These are phyloP conservation scores for Musa balbisiana DNA, from an alignment of 202 grass and related monocot genomes.

Conservation along the genomic window DNA sequence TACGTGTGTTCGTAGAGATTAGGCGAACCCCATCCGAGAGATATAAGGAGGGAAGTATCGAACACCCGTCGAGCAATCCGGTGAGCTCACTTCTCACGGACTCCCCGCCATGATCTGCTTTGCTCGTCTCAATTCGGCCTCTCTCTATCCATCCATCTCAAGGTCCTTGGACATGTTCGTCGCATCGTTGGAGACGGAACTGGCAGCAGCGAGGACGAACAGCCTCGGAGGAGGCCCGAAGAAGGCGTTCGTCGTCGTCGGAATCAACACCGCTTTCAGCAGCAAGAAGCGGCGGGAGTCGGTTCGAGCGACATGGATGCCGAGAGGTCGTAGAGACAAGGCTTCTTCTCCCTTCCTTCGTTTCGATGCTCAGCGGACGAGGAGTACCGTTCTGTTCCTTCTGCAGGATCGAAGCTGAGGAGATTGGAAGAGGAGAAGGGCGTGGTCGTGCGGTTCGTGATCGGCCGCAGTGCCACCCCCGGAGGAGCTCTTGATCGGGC, in stretches of 20 bases:
- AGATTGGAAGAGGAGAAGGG: constrained; percentile 78
- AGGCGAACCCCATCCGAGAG: constrained; percentile 39
- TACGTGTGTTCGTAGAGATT: constrained; percentile 32
- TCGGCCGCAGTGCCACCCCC: constrained; percentile 57
- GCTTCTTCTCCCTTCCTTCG: background rate
- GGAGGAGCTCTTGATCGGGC: constrained; percentile 53
- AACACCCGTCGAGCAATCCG: constrained; percentile 65
- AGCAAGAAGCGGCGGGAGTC: constrained; percentile 83
- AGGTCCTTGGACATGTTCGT: constrained; percentile 77
- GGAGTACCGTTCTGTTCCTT: background rate
- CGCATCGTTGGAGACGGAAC: constrained; percentile 70
- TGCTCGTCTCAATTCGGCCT: background rate
- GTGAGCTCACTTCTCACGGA: constrained; percentile 29
- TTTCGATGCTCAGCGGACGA: background rate
- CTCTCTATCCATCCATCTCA: background rate
- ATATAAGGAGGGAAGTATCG: constrained; percentile 55
- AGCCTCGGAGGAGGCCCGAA: constrained; percentile 29
- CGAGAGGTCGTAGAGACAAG: constrained; percentile 32
- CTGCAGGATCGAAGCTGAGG: constrained; percentile 58
- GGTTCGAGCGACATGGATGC: constrained; percentile 83
- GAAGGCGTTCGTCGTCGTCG: constrained; percentile 88
- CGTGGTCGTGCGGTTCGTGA: constrained; percentile 84
- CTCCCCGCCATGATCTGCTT: background rate
- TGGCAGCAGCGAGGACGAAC: constrained; percentile 49
- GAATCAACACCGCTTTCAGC: constrained; percentile 92